Conservation (phyloP, 192 early-diverging fungal species). For the Coemansia sp. region DNA sequence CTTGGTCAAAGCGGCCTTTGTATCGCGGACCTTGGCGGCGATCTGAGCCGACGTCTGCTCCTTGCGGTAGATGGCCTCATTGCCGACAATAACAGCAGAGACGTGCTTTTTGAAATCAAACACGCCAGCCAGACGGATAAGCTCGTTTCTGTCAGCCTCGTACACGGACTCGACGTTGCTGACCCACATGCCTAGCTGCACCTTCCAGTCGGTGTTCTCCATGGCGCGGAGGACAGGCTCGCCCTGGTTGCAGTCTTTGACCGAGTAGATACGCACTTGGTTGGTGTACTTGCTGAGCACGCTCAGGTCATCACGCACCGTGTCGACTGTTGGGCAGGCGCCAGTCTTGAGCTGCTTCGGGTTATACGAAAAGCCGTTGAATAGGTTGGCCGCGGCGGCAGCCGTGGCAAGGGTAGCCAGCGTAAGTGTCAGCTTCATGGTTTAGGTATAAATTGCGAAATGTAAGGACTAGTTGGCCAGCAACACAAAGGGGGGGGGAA, state of each 20-base stretch:
- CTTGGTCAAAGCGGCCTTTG: slow-evolving; percentile 47
- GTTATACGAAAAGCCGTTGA: slow-evolving; percentile 65
- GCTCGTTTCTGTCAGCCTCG: slow-evolving; percentile 43
- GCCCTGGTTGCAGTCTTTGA: slow-evolving; percentile 64
- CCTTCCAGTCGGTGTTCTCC: slow-evolving; percentile 61
- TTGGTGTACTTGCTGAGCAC: slow-evolving; percentile 59
- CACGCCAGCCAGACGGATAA: slow-evolving; percentile 40
- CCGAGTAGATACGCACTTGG: slow-evolving; percentile 63
- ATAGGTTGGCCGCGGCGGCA: slow-evolving; percentile 27
- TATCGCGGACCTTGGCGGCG: slow-evolving; percentile 52
- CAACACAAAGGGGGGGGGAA: slow-evolving; percentile 15
- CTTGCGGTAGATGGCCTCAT: slow-evolving; percentile 64
- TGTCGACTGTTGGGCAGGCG: slow-evolving; percentile 60
- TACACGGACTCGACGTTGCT: slow-evolving; percentile 54
- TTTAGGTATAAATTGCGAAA: neutral
- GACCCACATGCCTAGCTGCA: slow-evolving; percentile 67
- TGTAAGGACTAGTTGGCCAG: slow-evolving; percentile 21
- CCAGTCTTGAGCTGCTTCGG: slow-evolving; percentile 58
- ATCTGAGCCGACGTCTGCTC: slow-evolving; percentile 52
- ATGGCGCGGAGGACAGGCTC: slow-evolving; percentile 64
- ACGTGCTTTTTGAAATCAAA: slow-evolving; percentile 56
- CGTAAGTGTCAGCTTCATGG: slow-evolving; percentile 39
- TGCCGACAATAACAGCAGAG: slow-evolving; percentile 61
- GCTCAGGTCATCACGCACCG: slow-evolving; percentile 62
- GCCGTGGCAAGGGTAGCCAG: slow-evolving; percentile 28